Conservation (phyloP, 176 grass and related monocot species). For the Saccharum spontaneum region DNA sequence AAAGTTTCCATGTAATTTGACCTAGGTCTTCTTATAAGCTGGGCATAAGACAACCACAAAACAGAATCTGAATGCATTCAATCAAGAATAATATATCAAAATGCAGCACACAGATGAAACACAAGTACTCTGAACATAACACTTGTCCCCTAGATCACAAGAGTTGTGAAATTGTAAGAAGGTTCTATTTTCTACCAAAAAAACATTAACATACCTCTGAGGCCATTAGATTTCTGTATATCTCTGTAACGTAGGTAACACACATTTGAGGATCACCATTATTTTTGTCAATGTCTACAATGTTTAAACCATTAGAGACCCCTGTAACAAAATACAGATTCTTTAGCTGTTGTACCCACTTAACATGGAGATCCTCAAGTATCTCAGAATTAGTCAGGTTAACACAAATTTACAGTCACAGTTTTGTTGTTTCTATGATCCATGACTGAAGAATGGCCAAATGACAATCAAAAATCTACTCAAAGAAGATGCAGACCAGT, state of each 20-base stretch:
- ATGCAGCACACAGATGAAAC: constrained; percentile 11
- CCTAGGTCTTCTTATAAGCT: constrained; percentile 55
- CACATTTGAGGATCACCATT: constrained; percentile 74
- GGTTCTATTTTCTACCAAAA: background rate
- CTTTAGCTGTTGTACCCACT: constrained; percentile 1
- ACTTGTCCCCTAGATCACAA: background rate
- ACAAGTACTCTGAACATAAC: constrained; percentile 16
- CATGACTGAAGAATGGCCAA: background rate
- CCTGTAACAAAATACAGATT: constrained; percentile 48
- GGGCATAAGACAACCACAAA: constrained; percentile 31
- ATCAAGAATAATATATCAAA: constrained; percentile 8
- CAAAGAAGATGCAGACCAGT: background rate
- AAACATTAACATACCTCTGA: constrained; percentile 54
- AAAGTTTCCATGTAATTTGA: constrained; percentile 51
- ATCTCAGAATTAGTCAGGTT: background rate
- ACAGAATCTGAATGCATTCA: constrained; percentile 13
- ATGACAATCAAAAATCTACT: constrained; percentile 19
- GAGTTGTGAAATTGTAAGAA: constrained; percentile 7
- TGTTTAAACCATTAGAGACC: constrained; percentile 21
- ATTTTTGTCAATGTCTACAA: constrained; percentile 62
- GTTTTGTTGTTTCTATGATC: background rate
- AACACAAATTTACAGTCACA: constrained; percentile 4
- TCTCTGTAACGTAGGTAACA: constrained; percentile 45
- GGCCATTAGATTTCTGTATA: constrained; percentile 64
- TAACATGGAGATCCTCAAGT: constrained; percentile 3